Base-by-base conservation (phyloP, 495 filamentous ascomycete species). In the Aspergillus kassunensis region DNA sequence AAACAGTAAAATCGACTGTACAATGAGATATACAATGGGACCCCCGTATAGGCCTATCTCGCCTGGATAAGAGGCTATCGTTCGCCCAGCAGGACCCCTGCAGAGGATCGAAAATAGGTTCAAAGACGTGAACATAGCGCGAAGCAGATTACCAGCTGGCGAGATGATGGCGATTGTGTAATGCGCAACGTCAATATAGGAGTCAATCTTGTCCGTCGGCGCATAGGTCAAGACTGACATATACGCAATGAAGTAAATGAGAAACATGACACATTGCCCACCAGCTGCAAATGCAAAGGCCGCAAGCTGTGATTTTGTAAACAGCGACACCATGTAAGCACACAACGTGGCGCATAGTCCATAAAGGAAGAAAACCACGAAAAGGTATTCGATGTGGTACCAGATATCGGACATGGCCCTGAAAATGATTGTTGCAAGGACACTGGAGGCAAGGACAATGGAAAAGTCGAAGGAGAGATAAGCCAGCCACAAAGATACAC, bases 41-140 rank as follows among this genome's bases (percentile, higher is more conserved):
- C 85, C 85, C 39, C 90, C 90, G 61, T 88, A 96, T 36, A 87
- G 74, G 2, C 74, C 75, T 41, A 93, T 82, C 3, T 73, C 80
- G 6, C 82, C 89, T 0, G 89, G 86, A 61, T 91, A 85, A 1
- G 77, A 68, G 11, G 83, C 80, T 19, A 88, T 65, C 19, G 82
- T 70, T 15, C 47, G 51, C 25, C 77, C 86, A 19, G 16, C 27
- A 16, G 27, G 15, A 29, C 43, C 43, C 9, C 79, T 73, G 57
- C 90, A 96, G 29, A 83, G 70, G 0, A 85, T 71, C 0, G 82
- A 84, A 71, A 95, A 96, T 16, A 89, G 70, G 60, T 95, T 95
- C 36, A 95, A 73, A 3, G 85, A 71, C 6, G 91, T 63, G 56
- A 92, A 87, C 41, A 96, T 60, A 0, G 88, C 76, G 33, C 89